Evolutionary conservation across 371 early-diverging fungal genomes (phyloP), one percentile per base, ranked within the genome.

Genomic region (Blakeslea trispora): DNA sequence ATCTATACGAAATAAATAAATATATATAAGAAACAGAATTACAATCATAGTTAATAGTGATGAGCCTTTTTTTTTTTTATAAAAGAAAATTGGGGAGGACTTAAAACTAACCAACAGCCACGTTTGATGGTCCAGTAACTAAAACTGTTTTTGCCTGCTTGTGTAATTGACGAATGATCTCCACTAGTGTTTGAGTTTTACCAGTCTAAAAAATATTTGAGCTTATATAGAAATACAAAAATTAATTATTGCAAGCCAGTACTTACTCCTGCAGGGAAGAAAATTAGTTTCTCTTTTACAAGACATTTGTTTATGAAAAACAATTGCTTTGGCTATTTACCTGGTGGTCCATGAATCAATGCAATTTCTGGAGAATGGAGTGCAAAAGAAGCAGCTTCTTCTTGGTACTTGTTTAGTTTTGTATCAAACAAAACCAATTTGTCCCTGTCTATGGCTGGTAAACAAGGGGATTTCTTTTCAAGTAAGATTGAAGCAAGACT

Each of bases 81-180:
- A n/a, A n/a, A n/a, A n/a, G n/a, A n/a, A n/a, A n/a, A n/a, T n/a
- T n/a, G n/a, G n/a, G n/a, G n/a, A n/a, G n/a, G n/a, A n/a, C n/a
- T n/a, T n/a, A n/a, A 21, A 15, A 41, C 78, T 55, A 80, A 84
- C 89, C 92, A 1, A 96, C 94, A 32, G 94, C 81, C 24, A 94
- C 86, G 67, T 96, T 98, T 21, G 91, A 91, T 0, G 97, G 96
- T 1, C 91, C 97, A 66, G 95, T 94, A 1, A 95, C 95, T 5
- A 98, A 71, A 1, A 98, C 81, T 1, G 85, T 74, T 31, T 84
- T 73, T 9, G 81, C 79, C n/a, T 77, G 71, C 2, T 67, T 58
- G 6, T 64, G 63, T 5, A 96, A 69, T 61, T 93, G 92, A 21
- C 86, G 82, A 22, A 96, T 83, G 19, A 95, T 79, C 64, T 94